Conservation (phyloP, 257 asterid genomes). For the Solanum habrochaites region DNA sequence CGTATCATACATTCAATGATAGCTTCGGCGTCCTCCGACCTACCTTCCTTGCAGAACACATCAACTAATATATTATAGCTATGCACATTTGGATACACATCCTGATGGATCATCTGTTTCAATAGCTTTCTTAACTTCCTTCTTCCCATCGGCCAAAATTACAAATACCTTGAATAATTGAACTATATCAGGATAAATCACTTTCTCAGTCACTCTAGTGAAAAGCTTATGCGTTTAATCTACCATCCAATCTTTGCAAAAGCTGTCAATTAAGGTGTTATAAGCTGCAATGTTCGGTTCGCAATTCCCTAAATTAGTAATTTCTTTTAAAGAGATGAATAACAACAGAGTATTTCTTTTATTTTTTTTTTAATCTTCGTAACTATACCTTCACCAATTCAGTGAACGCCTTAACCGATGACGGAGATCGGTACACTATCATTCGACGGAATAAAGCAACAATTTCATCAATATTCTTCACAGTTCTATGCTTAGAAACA, state of each 20-base stretch:
- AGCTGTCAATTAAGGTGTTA: not conserved
- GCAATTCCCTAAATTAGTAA: not conserved
- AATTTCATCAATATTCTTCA: not conserved
- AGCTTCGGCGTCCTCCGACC: not conserved
- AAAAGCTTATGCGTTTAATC: not conserved
- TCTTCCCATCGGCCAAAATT: constrained; percentile 1
- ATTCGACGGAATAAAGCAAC: not conserved
- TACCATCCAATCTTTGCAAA: not conserved
- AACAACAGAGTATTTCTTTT: not conserved
- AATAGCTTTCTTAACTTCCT: constrained; percentile 1
- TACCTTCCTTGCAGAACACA: constrained; percentile 1
- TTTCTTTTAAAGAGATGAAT: not conserved
- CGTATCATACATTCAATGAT: not conserved
- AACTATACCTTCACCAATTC: not conserved
- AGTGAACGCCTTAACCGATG: not conserved
- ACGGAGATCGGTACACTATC: not conserved
- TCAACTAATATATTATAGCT: not conserved
- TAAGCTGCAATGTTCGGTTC: not conserved
- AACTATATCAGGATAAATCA: not conserved
- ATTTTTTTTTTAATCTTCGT: not conserved
- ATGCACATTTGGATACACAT: not conserved
- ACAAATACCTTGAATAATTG: constrained; percentile 1
- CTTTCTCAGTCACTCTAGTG: not conserved
- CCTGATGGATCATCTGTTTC: not conserved
- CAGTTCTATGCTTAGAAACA: not conserved